Conservation (phyloP, 768 basidiomycete species). For the Russula sp. region DNA sequence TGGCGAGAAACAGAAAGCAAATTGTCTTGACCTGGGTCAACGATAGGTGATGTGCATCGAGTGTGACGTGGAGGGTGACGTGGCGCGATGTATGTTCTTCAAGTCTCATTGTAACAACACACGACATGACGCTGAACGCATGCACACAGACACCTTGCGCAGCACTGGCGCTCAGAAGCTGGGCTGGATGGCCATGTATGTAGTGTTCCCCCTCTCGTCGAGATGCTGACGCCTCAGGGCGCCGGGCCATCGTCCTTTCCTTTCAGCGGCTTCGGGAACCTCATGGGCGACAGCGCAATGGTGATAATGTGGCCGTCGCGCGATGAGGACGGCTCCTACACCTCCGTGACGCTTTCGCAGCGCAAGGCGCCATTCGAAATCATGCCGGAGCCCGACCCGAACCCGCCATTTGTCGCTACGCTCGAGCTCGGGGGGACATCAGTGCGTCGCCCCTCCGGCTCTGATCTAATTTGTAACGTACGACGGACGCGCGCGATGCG, state of each 20-base stretch:
- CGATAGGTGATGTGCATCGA: constrained; percentile 19
- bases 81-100: constrained; percentile 13
- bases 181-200: constrained; percentile 29
- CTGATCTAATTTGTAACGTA: neutral
- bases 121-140: neutral
- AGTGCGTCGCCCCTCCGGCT: constrained; percentile 29
- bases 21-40: neutral
- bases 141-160: constrained; percentile 22
- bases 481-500: neutral
- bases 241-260: neutral
- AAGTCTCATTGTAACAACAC: neutral
- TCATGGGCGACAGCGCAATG: constrained; percentile 57
- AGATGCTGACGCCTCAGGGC: neutral
- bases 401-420: constrained; percentile 48
- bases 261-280: constrained; percentile 50
- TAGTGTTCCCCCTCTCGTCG: neutral
- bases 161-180: constrained; percentile 14
- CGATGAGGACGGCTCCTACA: constrained; percentile 35
- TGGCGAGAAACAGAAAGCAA: neutral
- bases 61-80: constrained; percentile 10
- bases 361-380: constrained; percentile 45
- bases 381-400: constrained; percentile 51
- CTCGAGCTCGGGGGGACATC: constrained; percentile 30
- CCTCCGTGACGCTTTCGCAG: constrained; percentile 57
- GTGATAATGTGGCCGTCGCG: constrained; percentile 68